phyloP scores from a whole-genome alignment of 2,329 filamentous ascomycete species.

The Tympanopsis confertula region DNA sequence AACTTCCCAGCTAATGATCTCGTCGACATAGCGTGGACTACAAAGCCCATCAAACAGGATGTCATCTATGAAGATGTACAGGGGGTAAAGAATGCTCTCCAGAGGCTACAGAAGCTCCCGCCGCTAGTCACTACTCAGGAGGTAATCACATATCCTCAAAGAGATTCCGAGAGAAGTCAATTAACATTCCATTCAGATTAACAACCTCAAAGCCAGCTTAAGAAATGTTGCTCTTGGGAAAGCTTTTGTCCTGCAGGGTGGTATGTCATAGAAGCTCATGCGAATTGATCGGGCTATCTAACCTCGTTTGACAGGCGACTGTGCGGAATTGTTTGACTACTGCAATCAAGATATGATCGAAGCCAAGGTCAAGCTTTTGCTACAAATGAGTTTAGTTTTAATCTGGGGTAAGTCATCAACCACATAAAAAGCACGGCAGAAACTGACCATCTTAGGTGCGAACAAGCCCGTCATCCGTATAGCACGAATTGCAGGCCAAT shows the following conservation, averaged over 20 bases:
- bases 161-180: neutral
- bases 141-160: slow-evolving; percentile 10
- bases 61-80: slow-evolving; percentile 28
- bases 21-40: slow-evolving; percentile 21
- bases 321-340: slow-evolving; percentile 94
- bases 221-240: neutral
- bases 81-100: slow-evolving; percentile 22
- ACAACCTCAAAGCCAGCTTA: neutral
- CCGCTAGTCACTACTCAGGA: slow-evolving; percentile 32
- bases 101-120: slow-evolving; percentile 27
- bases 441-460: slow-evolving; percentile 18
- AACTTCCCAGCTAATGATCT: slow-evolving; percentile 1
- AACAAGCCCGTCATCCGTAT: slow-evolving; percentile 80
- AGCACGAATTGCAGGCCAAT: slow-evolving; percentile 92
- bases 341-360: slow-evolving; percentile 83
- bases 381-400: slow-evolving; percentile 93
- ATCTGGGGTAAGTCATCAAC: slow-evolving; percentile 73
- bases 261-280: too few species aligned
- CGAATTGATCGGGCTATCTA: too few species aligned
- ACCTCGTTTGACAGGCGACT: slow-evolving; percentile 97
- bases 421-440: neutral
- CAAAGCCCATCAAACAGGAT: slow-evolving; percentile 30
- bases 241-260: neutral
- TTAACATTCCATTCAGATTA: neutral
- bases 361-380: slow-evolving; percentile 87